Evolutionary conservation across 345 rosid genomes (phyloP).

Genomic region (Turritis glabra): DNA sequence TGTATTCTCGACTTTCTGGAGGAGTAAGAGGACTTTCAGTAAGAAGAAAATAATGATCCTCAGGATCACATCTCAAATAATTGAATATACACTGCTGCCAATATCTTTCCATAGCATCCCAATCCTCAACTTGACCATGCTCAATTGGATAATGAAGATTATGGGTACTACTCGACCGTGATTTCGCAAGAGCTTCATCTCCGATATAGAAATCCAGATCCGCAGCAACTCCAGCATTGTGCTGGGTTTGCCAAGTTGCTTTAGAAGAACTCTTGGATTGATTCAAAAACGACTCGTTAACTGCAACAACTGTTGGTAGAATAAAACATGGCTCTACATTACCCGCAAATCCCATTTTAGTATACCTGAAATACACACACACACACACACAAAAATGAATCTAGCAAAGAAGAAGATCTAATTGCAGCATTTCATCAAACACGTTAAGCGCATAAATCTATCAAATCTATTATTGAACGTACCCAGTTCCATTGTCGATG

Average conservation of each 20-base stretch:
- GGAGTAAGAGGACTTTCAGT: conserved; percentile 98
- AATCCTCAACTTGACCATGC: conserved; percentile 90
- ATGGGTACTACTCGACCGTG: conserved; percentile 75
- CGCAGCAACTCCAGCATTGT: conserved; percentile 94
- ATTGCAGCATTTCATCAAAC: conserved; percentile 47
- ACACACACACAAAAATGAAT: background rate
- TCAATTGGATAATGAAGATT: conserved; percentile 80
- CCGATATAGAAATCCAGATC: conserved; percentile 94
- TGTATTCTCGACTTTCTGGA: conserved; percentile 91
- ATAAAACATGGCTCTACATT: conserved; percentile 98
- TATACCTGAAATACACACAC: conserved; percentile 57
- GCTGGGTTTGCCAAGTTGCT: conserved; percentile 76
- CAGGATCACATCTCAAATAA: conserved; percentile 93
- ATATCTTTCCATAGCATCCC: conserved; percentile 98
- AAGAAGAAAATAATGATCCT: conserved; percentile 94
- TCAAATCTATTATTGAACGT: conserved; percentile 7
- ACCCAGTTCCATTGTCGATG: conserved; percentile 99
- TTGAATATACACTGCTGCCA: conserved; percentile 97
- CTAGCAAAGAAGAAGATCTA: background rate
- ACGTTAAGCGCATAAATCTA: conserved; percentile 4
- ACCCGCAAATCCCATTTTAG: conserved; percentile 96
- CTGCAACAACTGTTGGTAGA: conserved; percentile 86
- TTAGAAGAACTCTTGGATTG: conserved; percentile 70
- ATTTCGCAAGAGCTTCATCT: conserved; percentile 74
- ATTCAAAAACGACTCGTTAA: conserved; percentile 79